Base-by-base conservation (phyloP, 345 rosid species). In the Streptanthus diversifolius region DNA sequence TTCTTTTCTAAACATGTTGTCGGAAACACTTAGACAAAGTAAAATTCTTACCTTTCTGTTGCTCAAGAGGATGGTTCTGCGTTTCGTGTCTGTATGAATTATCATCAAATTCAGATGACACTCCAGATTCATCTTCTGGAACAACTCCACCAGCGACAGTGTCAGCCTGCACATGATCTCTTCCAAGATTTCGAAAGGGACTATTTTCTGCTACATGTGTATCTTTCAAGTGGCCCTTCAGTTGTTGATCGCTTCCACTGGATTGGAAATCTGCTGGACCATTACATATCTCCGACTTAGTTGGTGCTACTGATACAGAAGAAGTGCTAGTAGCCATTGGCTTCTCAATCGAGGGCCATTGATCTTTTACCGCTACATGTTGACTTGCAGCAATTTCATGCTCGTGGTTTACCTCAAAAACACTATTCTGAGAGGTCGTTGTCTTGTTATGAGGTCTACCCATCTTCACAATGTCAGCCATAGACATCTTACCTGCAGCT, bases 401-500 rank as follows among this genome's bases (percentile, higher is more conserved):
- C 51, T 84, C 90, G 36, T 61, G 25, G 57, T 70, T 71, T 35
- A 72, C 55, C 19, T 78, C 87, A 51, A 84, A 63, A 13, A 43
- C 73, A 43, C 56, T 57, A 33, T 48, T 25, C 32, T 5, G 57
- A 5, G 58, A 35, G 74, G 22, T 70, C 1, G 47, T 58, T 15
- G 79, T 63, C 83, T 87, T 87, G 75, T 64, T 80, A 12, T 83
- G 87, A 10, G 95, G 95, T 83, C 81, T 84, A 67, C 98, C 98
- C 96, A 83, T 88, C 85, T 90, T 92, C 70, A 92, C 98, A 78
- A 92, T 87, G 73, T 90, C 96, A 61, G 96, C 95, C 98, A 92
- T 87, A 39, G 96, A 92, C 68, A 81, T 80, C 74, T 92, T 90
- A 66, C 96, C 96, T 12, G 88, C 82, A 55, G 74, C 83, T 77